Percentiles rank a stretch among this genome's conserved stretches.
These are phyloP conservation scores for Diospyros kaki DNA, from an alignment of 148 eudicot genomes.

Conservation along the genomic window DNA sequence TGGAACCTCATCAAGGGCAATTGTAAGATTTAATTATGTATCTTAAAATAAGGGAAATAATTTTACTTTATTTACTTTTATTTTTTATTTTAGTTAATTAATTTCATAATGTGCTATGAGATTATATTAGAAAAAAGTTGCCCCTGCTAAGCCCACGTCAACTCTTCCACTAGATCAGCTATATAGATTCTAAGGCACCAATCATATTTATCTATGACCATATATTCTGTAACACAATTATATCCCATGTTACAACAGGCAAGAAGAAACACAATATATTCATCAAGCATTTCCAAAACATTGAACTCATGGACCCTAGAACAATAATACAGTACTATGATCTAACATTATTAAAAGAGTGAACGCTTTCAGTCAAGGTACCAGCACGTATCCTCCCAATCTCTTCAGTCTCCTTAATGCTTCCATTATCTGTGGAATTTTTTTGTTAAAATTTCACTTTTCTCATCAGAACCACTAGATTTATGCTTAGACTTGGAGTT, in stretches of 20 bases:
- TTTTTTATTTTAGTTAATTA: no score
- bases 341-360: slow-evolving; percentile 12
- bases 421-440: neutral
- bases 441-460: slow-evolving; percentile 2
- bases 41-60: no score
- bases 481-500: neutral
- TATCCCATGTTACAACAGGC: neutral
- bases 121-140: no score
- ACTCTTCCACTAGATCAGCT: no score
- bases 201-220: no score
- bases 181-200: no score
- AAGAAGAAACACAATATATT: slow-evolving; percentile 1
- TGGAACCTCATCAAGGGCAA: no score
- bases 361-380: neutral
- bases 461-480: neutral
- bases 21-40: no score
- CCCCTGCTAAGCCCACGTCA: no score
- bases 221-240: no score
- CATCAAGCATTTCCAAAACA: neutral
- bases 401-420: neutral
- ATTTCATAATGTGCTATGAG: no score
- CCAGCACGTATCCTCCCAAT: neutral
- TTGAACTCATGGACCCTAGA: neutral
- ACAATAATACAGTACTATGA: slow-evolving; percentile 4
- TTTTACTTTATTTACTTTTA: no score